Base-by-base conservation (phyloP, 2,329 filamentous ascomycete genomes). In the Kalaharituber pfeilii region DNA sequence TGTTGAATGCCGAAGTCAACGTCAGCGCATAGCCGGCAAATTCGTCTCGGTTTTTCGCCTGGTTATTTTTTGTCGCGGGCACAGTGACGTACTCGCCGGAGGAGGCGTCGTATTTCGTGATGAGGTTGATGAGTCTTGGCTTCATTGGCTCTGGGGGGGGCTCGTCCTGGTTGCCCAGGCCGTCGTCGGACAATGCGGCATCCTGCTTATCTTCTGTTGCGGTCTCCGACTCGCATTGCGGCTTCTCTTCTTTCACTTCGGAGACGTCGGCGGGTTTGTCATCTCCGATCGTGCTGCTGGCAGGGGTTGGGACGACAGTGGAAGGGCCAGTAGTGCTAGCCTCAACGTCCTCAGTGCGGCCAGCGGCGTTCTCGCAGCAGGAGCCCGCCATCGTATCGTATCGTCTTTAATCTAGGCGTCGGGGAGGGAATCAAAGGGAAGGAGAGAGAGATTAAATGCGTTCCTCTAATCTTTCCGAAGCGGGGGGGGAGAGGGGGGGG, bases 171-270 rank as follows among this genome's bases (percentile, higher is more conserved):
- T 39, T 39, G 5, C 20, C 33, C 2, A 18, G 7, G 33, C 20
- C 33, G 33, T n/a, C n/a, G n/a, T n/a, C n/a, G n/a, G n/a, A n/a
- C n/a, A n/a, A n/a, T n/a, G 33, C 15, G 8, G 33, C 15, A 18
- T 39, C 29, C 8, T 33, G 8, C 8, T 33, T 33, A 33, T n/a
- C 33, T 39, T 86, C 77, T 49, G 74, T 83, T 20, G 82, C 88
- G 70, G 15, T n/a, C 29, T 96, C 91, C 56, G 78, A 75, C 1
- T 89, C 83, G 2, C 82, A 80, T 70, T 91, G 89, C 64, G 72
- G 73, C 49, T 71, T 71, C 29, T 83, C 68, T 57, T 75, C 71
- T 49, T 69, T 66, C 25, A 64, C 64, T 9, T 64, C 65, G 44
- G 70, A 67, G 25, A 73, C 69, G 50, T 69, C 66, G 51, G 67